Conservation (phyloP, 257 asterid genomes). For the Solanum rostratum region DNA sequence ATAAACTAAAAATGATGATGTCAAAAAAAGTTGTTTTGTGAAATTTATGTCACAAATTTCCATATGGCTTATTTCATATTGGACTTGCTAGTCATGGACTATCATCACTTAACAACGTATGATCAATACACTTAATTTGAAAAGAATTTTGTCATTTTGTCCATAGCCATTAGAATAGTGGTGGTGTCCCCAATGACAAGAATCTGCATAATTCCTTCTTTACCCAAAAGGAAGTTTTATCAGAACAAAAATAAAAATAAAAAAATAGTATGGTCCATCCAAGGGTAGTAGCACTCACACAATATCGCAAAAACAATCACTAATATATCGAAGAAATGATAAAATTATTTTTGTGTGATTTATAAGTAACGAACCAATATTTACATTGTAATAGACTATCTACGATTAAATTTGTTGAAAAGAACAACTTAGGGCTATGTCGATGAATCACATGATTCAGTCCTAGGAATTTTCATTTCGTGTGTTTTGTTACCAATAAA, state of each 20-base stretch:
- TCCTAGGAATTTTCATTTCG: neutral
- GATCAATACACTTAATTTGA: neutral
- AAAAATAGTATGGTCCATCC: fast-evolving
- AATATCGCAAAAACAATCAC: neutral
- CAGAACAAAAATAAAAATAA: fast-evolving
- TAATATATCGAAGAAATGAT: fast-evolving
- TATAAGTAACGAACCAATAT: neutral
- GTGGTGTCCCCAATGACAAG: neutral
- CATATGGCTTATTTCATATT: neutral
- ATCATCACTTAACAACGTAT: neutral
- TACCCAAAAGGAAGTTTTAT: neutral
- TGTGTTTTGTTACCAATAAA: neutral
- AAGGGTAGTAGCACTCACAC: no score
- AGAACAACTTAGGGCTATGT: no score
- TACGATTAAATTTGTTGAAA: no score
- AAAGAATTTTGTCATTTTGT: neutral
- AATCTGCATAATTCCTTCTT: neutral
- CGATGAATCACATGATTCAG: no score
- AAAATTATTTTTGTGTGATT: fast-evolving
- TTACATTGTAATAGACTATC: no score
- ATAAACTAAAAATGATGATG: neutral
- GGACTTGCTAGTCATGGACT: neutral
- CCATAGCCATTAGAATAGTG: neutral
- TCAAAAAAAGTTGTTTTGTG: neutral
- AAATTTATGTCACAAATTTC: neutral